These are phyloP conservation scores for Curvularia eragrostidis DNA, from an alignment of 2,329 filamentous ascomycete genomes.

Conservation along the genomic window DNA sequence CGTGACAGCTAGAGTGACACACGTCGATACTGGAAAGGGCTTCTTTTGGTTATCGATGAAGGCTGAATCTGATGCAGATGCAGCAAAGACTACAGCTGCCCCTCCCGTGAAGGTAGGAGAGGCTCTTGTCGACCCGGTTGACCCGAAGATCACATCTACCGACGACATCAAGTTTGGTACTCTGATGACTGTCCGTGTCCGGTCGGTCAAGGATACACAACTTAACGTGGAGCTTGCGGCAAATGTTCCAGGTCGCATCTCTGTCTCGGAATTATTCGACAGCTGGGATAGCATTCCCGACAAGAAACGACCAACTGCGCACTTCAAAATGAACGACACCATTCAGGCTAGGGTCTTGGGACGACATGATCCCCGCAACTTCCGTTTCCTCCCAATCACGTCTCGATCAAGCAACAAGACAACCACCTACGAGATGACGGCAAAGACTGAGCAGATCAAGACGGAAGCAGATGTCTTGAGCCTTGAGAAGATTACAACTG, in stretches of 20 bases:
- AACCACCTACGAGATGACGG: conserved; percentile 82
- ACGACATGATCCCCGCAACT: conserved; percentile 86
- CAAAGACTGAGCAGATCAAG: conserved; percentile 68
- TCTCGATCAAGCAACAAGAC: conserved; percentile 78
- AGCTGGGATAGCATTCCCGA: conserved; percentile 85
- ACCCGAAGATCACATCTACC: conserved; percentile 67
- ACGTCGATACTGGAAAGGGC: conserved; percentile 72
- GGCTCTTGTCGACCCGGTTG: conserved; percentile 66
- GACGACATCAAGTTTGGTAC: conserved; percentile 77
- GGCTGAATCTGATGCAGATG: conserved; percentile 53
- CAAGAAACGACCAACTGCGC: conserved; percentile 77
- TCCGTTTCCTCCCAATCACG: conserved; percentile 89
- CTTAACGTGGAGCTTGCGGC: conserved; percentile 89
- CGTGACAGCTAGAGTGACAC: conserved; percentile 73
- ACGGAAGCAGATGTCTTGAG: conserved; percentile 68
- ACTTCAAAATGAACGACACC: conserved; percentile 74
- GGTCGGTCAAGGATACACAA: conserved; percentile 89
- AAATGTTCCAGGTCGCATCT: conserved; percentile 89
- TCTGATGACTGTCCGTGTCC: conserved; percentile 76
- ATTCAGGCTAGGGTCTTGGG: conserved; percentile 81
- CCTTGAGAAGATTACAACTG: conserved; percentile 74
- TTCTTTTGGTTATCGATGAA: conserved; percentile 73
- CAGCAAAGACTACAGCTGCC: conserved; percentile 35
- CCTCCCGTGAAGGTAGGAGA: conserved; percentile 41
- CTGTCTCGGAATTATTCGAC: conserved; percentile 90